Conservation (phyloP, 2,329 filamentous ascomycete genomes). For the Aspergillus proliferans region DNA sequence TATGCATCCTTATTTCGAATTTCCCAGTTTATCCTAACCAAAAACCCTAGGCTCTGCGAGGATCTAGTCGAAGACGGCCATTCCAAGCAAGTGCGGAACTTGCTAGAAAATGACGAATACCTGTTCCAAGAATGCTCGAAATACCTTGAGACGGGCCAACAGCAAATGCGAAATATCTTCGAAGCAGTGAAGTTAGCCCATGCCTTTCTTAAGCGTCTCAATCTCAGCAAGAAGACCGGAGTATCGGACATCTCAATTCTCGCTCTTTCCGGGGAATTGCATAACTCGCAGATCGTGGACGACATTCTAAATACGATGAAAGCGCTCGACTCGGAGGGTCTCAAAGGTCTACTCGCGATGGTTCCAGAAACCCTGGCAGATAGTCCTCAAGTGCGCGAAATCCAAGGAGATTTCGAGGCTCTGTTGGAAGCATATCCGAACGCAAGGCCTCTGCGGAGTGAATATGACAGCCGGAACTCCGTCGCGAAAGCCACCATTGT, state of each 20-base stretch:
- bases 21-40: no score
- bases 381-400: constrained; percentile 30
- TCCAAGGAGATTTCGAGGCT: constrained; percentile 43
- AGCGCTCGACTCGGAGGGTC: constrained; percentile 47
- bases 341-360: constrained; percentile 36
- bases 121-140: constrained; percentile 40
- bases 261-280: constrained; percentile 48
- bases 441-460: constrained; percentile 58
- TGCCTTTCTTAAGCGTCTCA: constrained; percentile 21
- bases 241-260: constrained; percentile 33
- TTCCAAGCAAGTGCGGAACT: constrained; percentile 29
- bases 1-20: constrained; percentile 14
- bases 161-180: constrained; percentile 34
- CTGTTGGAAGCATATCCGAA: constrained; percentile 44
- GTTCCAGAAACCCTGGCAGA: constrained; percentile 31
- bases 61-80: constrained; percentile 34
- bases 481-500: constrained; percentile 54
- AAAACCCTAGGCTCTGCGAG: constrained; percentile 29
- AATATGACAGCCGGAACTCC: constrained; percentile 62
- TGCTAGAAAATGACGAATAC: constrained; percentile 46
- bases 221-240: constrained; percentile 22
- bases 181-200: constrained; percentile 24
- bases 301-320: constrained; percentile 49
- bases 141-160: constrained; percentile 35
- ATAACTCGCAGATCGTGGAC: constrained; percentile 45